These are phyloP conservation scores for Acrocalymma vagum DNA, from an alignment of 2,329 filamentous ascomycete genomes.

Conservation along the genomic window DNA sequence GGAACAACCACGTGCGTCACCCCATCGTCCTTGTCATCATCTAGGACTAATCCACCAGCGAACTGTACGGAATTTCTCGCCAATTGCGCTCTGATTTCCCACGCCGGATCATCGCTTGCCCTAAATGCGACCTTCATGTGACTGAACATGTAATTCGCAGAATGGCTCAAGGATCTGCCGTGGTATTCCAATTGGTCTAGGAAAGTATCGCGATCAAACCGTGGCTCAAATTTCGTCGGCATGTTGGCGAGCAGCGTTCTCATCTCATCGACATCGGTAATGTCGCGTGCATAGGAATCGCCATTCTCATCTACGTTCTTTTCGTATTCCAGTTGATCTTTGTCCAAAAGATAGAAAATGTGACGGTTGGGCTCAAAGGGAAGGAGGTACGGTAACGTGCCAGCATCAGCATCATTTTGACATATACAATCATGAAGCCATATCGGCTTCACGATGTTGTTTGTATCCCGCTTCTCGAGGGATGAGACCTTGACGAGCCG, in stretches of 20 bases:
- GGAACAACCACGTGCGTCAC: slow-evolving; percentile 78
- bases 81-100: slow-evolving; percentile 47
- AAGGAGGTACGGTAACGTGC: slow-evolving; percentile 66
- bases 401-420: slow-evolving; percentile 62
- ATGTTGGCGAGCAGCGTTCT: slow-evolving; percentile 50
- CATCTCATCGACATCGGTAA: slow-evolving; percentile 69
- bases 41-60: slow-evolving; percentile 68
- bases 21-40: slow-evolving; percentile 58
- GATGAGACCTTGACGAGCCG: slow-evolving; percentile 83
- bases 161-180: slow-evolving; percentile 24
- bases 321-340: slow-evolving; percentile 63
- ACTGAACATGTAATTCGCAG: slow-evolving; percentile 42
- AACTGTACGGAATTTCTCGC: slow-evolving; percentile 71
- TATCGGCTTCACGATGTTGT: slow-evolving; percentile 77
- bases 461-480: slow-evolving; percentile 74
- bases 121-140: slow-evolving; percentile 32
- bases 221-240: slow-evolving; percentile 27
- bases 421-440: slow-evolving; percentile 88
- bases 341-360: slow-evolving; percentile 73
- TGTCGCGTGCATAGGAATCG: slow-evolving; percentile 83
- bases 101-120: slow-evolving; percentile 14
- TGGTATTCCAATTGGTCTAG: slow-evolving; percentile 38
- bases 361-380: slow-evolving; percentile 73
- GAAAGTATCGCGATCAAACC: slow-evolving; percentile 29
- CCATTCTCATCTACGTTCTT: slow-evolving; percentile 77